Conservation (phyloP, 768 basidiomycete genomes). For the Boletus bicolor region DNA sequence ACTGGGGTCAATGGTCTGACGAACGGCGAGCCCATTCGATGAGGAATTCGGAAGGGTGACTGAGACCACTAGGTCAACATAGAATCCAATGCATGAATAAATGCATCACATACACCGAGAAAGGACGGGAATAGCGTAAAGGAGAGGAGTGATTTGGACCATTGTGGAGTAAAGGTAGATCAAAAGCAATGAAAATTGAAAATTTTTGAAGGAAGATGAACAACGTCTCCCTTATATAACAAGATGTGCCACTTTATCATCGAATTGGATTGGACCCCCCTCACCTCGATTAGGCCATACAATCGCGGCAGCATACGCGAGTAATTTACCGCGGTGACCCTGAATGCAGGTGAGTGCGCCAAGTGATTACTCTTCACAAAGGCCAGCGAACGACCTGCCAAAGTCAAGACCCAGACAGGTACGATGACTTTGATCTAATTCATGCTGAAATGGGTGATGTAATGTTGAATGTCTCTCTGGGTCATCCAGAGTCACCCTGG, state of each 20-base stretch:
- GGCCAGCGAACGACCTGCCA: not conserved
- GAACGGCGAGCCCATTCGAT: slow-evolving; percentile 15
- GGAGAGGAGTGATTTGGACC: slow-evolving; percentile 23
- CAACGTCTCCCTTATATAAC: slow-evolving; percentile 1
- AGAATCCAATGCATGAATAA: not conserved
- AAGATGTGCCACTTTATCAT: not conserved
- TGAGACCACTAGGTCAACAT: not conserved
- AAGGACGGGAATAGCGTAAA: slow-evolving; percentile 9
- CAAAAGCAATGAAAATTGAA: not conserved
- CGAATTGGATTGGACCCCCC: not conserved
- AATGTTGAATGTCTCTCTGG: not conserved
- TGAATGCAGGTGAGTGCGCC: not conserved
- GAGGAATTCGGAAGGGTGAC: not conserved
- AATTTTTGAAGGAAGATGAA: not conserved
- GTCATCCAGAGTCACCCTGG: no score
- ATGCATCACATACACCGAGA: slow-evolving; percentile 9
- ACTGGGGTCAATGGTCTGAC: slow-evolving; percentile 14
- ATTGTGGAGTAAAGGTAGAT: slow-evolving; percentile 1
- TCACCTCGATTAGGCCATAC: not conserved
- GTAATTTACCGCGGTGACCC: not conserved
- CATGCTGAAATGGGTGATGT: not conserved
- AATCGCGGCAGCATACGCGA: not conserved
- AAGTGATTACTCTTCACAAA: not conserved
- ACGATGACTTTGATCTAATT: not conserved
- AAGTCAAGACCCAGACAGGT: not conserved